These are phyloP conservation scores for Alloascoidea hylecoeti DNA, from an alignment of 805 yeast genomes.

Conservation along the genomic window DNA sequence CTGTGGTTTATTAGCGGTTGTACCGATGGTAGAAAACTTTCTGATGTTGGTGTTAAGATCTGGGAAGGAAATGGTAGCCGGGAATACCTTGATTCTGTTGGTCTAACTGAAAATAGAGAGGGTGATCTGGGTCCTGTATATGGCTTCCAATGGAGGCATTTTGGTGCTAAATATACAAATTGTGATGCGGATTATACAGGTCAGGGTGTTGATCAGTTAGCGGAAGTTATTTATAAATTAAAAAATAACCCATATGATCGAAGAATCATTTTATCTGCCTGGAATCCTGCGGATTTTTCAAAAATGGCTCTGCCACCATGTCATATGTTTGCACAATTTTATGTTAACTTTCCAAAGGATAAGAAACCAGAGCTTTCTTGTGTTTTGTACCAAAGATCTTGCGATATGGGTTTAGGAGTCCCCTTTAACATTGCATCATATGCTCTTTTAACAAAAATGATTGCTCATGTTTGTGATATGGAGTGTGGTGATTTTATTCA, in stretches of 20 bases:
- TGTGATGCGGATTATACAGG: constrained; percentile 82
- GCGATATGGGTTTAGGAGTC: constrained; percentile 99
- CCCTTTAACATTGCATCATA: constrained; percentile 97
- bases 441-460: constrained; percentile 84
- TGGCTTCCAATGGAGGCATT: constrained; percentile 99
- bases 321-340: constrained; percentile 92
- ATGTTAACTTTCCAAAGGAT: constrained; percentile 66
- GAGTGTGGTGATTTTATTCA: constrained; percentile 94
- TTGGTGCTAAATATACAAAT: constrained; percentile 84
- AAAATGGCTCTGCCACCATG: constrained; percentile 98
- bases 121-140: constrained; percentile 98
- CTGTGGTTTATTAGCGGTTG: constrained; percentile 88
- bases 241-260: constrained; percentile 89
- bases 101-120: constrained; percentile 65
- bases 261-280: constrained; percentile 87
- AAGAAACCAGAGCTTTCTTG: constrained; percentile 66
- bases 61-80: constrained; percentile 99
- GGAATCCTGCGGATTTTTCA: constrained; percentile 95
- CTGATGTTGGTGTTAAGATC: constrained; percentile 82
- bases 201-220: constrained; percentile 83
- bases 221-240: constrained; percentile 63
- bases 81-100: constrained; percentile 75
- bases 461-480: constrained; percentile 90
- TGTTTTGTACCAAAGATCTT: constrained; percentile 88
- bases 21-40: constrained; percentile 71